Evolutionary conservation across 768 basidiomycete genomes (phyloP), one percentile per base, ranked within the genome.

Genomic region (Cubamyces sp.): DNA sequence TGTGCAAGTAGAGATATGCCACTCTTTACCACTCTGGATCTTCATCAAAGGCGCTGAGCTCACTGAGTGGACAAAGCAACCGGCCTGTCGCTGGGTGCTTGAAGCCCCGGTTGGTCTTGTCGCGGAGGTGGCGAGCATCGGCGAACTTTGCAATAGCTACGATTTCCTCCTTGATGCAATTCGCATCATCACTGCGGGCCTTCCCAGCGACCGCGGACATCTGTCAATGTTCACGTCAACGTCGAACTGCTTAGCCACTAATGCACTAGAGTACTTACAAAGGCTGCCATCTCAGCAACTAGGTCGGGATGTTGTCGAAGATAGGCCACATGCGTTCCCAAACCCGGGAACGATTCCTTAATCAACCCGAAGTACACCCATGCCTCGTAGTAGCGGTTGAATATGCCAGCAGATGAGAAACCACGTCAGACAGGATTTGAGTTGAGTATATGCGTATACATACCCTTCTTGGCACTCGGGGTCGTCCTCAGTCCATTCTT

Each of bases 81-180:
- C 51, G 51, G 5, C 37, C 51, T 5, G 51, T 53, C 11, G 18
- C 39, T 53, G 51, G 51, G 51, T 53, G 51, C 34, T 53, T 40
- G 18, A 53, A 53, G 9, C 51, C 51, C 3, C 51, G 37, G 39
- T 39, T 53, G 5, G 51, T 40, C 51, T 53, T 53, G 37, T 37
- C 19, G 3, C 4, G 11, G 18, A 53, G 51, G 5, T 11, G 16
- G 19, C n/a, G n/a, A 21, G 30, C 16, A 14, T 40, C 19, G 37
- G n/a, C 25, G 37, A 53, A 39, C 21, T 42, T 16, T 2, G 52
- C 52, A 15, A 54, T 19, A 19, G 8, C 18, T 3, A 42, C 5
- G 4, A 54, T 42, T 3, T 54, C 12, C 19, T 54, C 23, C 9
- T 42, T 41, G 40, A 54, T 6, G 2, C 40, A 41, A 25, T 12